Evolutionary conservation across 768 basidiomycete species (phyloP), one percentile per base, ranked within the genome.

Genomic region (Termitomyces sp.): DNA sequence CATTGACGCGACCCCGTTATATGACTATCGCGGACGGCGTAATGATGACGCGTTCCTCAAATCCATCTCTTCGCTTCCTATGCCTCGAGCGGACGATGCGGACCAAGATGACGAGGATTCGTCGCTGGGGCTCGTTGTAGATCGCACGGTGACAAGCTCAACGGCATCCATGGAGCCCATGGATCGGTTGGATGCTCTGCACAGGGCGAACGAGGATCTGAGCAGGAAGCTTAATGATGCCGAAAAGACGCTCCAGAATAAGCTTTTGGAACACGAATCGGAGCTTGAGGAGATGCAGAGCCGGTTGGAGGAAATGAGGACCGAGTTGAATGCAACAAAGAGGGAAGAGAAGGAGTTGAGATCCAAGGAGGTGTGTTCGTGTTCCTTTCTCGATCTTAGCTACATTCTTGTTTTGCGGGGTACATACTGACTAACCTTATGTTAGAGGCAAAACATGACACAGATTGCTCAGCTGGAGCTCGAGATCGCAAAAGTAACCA

Each of bases 271-370:
- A 52, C 91, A 93, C 62, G 94, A 96, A 69, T 68, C 75, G n/a
- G 88, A 94, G 64, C 71, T 95, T 29, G 89, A 91, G 63, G 90
- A 93, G 58, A 81, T 91, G 71, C 87, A 95, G 65, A 72, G 71
- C 4, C 78, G 82, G 31, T 68, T 96, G 57, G 94, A 97, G 57
- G 92, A 97, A 67, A 70, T 88, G 59, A 76, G 80, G 61, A 81
- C 76, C 13, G 95, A 97, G 69, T 75, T 97, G 8, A 85, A 77
- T 14, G 80, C 87, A 6, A 87, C 89, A 5, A 90, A 92, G 69
- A 81, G 91, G 41, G 94, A 98, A 65, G 94, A 98, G 71, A 97
- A 98, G 73, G 95, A 98, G 65, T 71, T 96, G 62, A 79, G 91
- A 46, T 77, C 82, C 13, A 95, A 94, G 70, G 95, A 97, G 77